These are phyloP conservation scores for Colletotrichum sansevieriae DNA, from an alignment of 2,329 filamentous ascomycete species.

Conservation along the genomic window DNA sequence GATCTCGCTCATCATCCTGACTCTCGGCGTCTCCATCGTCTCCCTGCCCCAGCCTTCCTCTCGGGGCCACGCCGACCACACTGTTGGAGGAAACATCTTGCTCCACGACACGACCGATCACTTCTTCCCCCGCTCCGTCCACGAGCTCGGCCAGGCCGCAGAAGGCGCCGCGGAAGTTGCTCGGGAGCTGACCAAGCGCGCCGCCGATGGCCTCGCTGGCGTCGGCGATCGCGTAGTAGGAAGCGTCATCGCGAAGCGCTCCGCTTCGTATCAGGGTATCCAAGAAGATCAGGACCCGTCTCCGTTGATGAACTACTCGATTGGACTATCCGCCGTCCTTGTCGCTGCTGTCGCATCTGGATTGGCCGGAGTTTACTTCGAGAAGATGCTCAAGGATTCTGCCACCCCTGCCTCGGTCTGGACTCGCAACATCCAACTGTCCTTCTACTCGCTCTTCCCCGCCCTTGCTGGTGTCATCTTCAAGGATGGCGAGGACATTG, in stretches of 20 bases:
- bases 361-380: conserved; percentile 87
- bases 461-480: conserved; percentile 87
- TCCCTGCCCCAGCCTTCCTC: conserved; percentile 71
- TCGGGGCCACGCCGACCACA: conserved; percentile 59
- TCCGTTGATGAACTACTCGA: conserved; percentile 78
- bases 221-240: conserved; percentile 46
- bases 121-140: conserved; percentile 83
- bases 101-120: conserved; percentile 74
- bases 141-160: conserved; percentile 75
- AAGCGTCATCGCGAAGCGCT: conserved; percentile 71
- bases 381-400: conserved; percentile 93
- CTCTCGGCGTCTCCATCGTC: conserved; percentile 86
- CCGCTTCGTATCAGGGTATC: conserved; percentile 92
- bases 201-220: conserved; percentile 52
- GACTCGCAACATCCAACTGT: conserved; percentile 94
- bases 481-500: conserved; percentile 87
- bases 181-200: conserved; percentile 63
- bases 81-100: conserved; percentile 69
- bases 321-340: conserved; percentile 84
- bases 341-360: conserved; percentile 85
- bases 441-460: conserved; percentile 93
- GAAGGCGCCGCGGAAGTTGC: conserved; percentile 62
- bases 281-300: conserved; percentile 69
- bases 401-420: conserved; percentile 77
- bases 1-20: conserved; percentile 83